Base-by-base conservation (phyloP, 208 protist genomes). In the Tetramitus jugosus region DNA sequence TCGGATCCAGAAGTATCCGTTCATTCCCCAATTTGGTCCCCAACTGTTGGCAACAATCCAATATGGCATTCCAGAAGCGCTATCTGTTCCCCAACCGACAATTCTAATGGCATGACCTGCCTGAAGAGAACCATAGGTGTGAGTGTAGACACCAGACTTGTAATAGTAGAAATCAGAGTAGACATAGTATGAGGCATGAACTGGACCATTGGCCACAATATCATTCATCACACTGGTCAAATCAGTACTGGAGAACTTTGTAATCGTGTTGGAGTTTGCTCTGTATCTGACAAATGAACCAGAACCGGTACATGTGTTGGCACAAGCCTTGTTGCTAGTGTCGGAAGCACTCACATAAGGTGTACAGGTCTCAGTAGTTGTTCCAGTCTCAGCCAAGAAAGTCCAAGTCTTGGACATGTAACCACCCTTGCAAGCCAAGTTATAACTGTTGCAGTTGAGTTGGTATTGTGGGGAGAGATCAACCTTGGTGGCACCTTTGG, bases 21-120 rank as follows among this genome's bases (percentile, higher is more conserved):
- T n/a, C n/a, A n/a, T n/a, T n/a, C n/a, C n/a, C n/a, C n/a, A n/a
- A n/a, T n/a, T n/a, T n/a, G n/a, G n/a, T n/a, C n/a, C n/a, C n/a
- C n/a, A n/a, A n/a, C n/a, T n/a, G n/a, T n/a, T 96, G n/a, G 87
- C 88, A 79, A 96, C 85, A 78, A 88, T 89, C 92, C 92, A 96
- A 85, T 94, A 96, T 76, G 81, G 79, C n/a, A 82, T 68, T 17
- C 37, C 37, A 13, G n/a, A 23, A 49, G 86, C 89, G 80, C n/a
- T n/a, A n/a, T n/a, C n/a, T n/a, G n/a, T n/a, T n/a, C n/a, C n/a
- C n/a, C n/a, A n/a, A n/a, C n/a, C 91, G 61, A 94, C 84, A 64
- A 96, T 79, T 60, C 84, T 82, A 82, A 96, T 88, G 40, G 91
- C 91, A 80, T 94, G 92, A 56, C 89, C 90, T 64, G 90, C 92